phyloP scores from a whole-genome alignment of 2,329 filamentous ascomycete genomes.

The Stagonosporopsis chrysanthemi region DNA sequence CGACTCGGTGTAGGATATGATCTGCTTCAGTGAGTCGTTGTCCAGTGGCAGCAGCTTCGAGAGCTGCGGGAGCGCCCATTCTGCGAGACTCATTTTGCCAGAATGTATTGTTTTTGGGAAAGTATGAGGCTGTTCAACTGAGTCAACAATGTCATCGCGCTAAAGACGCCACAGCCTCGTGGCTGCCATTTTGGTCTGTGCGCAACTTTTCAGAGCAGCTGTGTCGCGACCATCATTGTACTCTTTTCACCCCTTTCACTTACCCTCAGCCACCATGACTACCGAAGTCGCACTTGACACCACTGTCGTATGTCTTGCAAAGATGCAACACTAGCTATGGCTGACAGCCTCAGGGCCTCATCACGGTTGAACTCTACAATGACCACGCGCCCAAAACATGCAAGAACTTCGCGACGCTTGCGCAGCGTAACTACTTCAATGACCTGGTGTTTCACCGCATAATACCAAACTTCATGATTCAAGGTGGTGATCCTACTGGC shows the following conservation, averaged over 20 bases:
- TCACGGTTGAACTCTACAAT: constrained; percentile 89
- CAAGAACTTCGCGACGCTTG: constrained; percentile 84
- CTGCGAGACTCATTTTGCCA: constrained; percentile 49
- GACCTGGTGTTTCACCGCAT: constrained; percentile 88
- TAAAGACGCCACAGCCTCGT: constrained; percentile 20
- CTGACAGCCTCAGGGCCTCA: constrained; percentile 68
- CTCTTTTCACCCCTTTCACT: constrained; percentile 17
- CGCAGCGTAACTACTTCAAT: constrained; percentile 86
- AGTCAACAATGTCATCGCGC: constrained; percentile 18
- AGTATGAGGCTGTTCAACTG: constrained; percentile 27
- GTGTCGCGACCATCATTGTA: constrained; percentile 28
- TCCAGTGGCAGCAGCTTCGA: constrained; percentile 83
- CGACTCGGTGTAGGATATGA: constrained; percentile 80
- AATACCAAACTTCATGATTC: constrained; percentile 95
- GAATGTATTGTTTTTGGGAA: constrained; percentile 14
- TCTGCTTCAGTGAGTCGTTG: constrained; percentile 81
- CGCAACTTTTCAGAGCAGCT: constrained; percentile 10
- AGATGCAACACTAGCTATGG: too few relatives aligned
- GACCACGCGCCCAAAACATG: constrained; percentile 88
- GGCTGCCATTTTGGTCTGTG: constrained; percentile 14
- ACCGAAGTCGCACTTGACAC: constrained; percentile 84
- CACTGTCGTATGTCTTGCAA: constrained; percentile 70
- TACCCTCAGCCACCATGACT: constrained; percentile 33
- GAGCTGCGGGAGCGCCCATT: constrained; percentile 74
- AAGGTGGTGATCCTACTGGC: constrained; percentile 92